Conservation (phyloP, 805 yeast genomes). For the Candida sakaeoensis region DNA sequence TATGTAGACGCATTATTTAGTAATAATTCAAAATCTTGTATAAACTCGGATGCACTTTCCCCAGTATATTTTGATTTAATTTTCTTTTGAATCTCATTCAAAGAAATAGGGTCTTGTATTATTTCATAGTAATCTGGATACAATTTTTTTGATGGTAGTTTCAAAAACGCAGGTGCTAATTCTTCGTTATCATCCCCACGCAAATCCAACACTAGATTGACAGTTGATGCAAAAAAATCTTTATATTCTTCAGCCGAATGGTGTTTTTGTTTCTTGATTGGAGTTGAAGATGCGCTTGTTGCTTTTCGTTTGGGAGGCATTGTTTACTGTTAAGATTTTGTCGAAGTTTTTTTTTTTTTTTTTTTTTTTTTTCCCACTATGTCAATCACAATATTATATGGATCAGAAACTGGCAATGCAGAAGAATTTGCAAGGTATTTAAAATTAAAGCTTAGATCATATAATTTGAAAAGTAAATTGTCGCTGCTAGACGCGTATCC, state of each 20-base stretch:
- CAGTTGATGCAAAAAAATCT: constrained; percentile 27
- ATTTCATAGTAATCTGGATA: constrained; percentile 40
- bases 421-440: constrained; percentile 76
- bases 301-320: constrained; percentile 24
- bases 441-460: constrained; percentile 51
- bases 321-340: constrained; percentile 1
- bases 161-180: constrained; percentile 28
- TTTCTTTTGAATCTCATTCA: constrained; percentile 31
- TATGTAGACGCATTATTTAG: constrained; percentile 37
- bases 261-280: constrained; percentile 16
- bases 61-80: constrained; percentile 34
- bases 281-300: not conserved
- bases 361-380: not conserved
- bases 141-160: constrained; percentile 31
- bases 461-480: constrained; percentile 46
- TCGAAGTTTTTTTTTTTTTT: constrained; percentile 5
- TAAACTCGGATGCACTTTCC: constrained; percentile 37
- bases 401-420: constrained; percentile 91
- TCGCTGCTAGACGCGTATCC: constrained; percentile 60
- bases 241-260: constrained; percentile 22
- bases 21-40: constrained; percentile 33
- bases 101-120: constrained; percentile 31
- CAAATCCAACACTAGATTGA: constrained; percentile 28
- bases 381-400: constrained; percentile 64
- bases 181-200: constrained; percentile 26